A percentile compares a stretch with the other conserved stretches of the same genome.
These are phyloP conservation scores for Yamadazyma kanchanaburiensis DNA, from an alignment of 1,139 yeast species.

Conservation along the genomic window DNA sequence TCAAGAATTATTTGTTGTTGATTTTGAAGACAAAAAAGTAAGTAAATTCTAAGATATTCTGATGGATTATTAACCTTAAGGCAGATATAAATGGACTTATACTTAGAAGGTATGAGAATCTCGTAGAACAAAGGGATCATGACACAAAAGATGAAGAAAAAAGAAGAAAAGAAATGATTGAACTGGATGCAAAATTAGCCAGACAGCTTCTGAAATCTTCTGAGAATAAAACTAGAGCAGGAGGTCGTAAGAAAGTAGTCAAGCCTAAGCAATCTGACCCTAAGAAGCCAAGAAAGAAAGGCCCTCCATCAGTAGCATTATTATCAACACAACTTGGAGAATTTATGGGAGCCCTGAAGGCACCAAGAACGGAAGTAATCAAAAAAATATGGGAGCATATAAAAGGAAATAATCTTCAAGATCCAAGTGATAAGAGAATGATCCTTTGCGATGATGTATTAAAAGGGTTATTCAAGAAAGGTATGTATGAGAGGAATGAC, in stretches of 20 bases:
- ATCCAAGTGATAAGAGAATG: slow-evolving; percentile 64
- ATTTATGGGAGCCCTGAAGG: slow-evolving; percentile 27
- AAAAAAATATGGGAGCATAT: slow-evolving; percentile 74
- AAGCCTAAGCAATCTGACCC: slow-evolving; percentile 4
- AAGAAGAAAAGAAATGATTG: slow-evolving; percentile 29
- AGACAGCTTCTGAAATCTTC: slow-evolving; percentile 38
- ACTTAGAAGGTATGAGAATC: slow-evolving; percentile 52
- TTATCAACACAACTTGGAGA: slow-evolving; percentile 53
- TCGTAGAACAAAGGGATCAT: slow-evolving; percentile 35
- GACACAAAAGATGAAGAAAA: slow-evolving; percentile 25
- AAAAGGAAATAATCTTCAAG: slow-evolving; percentile 60
- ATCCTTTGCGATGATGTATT: slow-evolving; percentile 68
- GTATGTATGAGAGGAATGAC: slow-evolving; percentile 16
- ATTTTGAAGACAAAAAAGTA: slow-evolving; percentile 50
- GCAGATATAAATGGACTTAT: slow-evolving; percentile 60
- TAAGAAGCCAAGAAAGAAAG: slow-evolving; percentile 8
- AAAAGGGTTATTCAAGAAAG: slow-evolving; percentile 54
- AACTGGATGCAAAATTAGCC: slow-evolving; percentile 45
- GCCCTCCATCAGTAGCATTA: slow-evolving; percentile 36
- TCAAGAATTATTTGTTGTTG: slow-evolving; percentile 61
- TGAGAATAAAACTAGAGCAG: slow-evolving; percentile 3
- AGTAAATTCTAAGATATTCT: slow-evolving; percentile 16
- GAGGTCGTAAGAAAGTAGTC: slow-evolving; percentile 1
- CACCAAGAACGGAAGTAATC: slow-evolving; percentile 70
- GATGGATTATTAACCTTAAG: slow-evolving; percentile 16